Base-by-base conservation (phyloP, 441 rosid species). In the Biscutella auriculata region DNA sequence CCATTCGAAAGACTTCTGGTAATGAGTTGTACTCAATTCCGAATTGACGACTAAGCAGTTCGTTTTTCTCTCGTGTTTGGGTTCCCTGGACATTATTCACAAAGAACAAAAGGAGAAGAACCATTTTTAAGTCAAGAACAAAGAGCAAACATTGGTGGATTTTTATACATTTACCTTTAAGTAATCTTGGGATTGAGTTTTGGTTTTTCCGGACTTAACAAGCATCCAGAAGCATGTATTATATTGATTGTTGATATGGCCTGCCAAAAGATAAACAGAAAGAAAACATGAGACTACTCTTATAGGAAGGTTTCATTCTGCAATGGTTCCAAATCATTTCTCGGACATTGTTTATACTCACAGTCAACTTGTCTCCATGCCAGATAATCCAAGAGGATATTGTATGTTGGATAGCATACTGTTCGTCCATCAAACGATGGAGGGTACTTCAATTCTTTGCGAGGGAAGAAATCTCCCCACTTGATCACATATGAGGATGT, bases 301-400 rank as follows among this genome's bases (percentile, higher is more conserved):
- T 6, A 60, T 28, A 14, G 1, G 2, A n/a, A 16, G 41, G 39
- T 21, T 12, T 60, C 26, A 45, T 15, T 45, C 14, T 2, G 1
- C 9, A 68, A 36, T 16, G n/a, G 30, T 17, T 53, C 37, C 29
- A 53, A 23, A 32, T 25, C 4, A 3, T 3, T 53, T 39, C 5
- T 40, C 30, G 59, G 59, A 39, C 19, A 53, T 14, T n/a, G 39
- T 19, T 13, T 41, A 41, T 43, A 80, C 98, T 88, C 68, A 92
- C 98, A 92, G 70, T 92, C 98, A 66, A 88, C 97, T 83, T 92
- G 97, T 73, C 98, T 79, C 98, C 98, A 88, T 9, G 97, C 79
- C 42, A 88, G 70, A 78, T 92, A 92, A 76, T 92, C 92, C 66
- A 61, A 76, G 61, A 92, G 83, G 68, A 86, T 84, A 62, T 83